A percentile compares a stretch with the other conserved stretches of the same genome.
Evolutionary conservation across 23 red algal species (phyloP).

Genomic region (Pyropia haitanensis): DNA sequence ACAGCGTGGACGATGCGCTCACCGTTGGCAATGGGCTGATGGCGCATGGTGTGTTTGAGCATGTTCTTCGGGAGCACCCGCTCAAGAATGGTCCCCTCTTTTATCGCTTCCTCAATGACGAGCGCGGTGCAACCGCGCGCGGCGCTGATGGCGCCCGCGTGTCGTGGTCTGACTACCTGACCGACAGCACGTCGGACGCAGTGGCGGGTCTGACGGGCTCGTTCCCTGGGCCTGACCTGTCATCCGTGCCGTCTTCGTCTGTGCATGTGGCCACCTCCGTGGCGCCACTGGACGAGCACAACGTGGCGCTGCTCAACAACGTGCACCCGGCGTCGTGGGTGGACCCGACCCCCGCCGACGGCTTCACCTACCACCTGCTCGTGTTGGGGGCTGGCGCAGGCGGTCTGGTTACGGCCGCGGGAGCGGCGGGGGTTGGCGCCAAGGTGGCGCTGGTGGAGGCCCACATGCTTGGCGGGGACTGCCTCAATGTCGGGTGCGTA

Average conservation of each 20-base stretch:
- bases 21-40: neutral
- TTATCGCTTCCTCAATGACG: neutral
- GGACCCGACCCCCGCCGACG: neutral
- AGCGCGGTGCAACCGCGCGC: neutral
- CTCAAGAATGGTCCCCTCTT: neutral
- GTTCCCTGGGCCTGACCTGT: neutral
- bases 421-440: conserved; percentile 25
- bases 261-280: neutral
- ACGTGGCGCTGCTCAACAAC: conserved; percentile 5
- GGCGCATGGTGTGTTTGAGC: neutral
- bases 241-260: neutral
- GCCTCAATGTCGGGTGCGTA: conserved; percentile 60
- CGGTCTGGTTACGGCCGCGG: conserved; percentile 20
- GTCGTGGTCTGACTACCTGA: neutral
- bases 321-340: conserved; percentile 3
- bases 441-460: conserved; percentile 42
- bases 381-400: conserved; percentile 10
- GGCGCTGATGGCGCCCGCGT: neutral
- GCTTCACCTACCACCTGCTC: conserved; percentile 1
- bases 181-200: neutral
- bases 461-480: conserved; percentile 37
- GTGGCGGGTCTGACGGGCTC: neutral
- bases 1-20: neutral
- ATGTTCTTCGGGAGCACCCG: neutral
- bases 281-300: conserved; percentile 12